Conservation (phyloP, 345 rosid genomes). For the Hibiscus mutabilis region DNA sequence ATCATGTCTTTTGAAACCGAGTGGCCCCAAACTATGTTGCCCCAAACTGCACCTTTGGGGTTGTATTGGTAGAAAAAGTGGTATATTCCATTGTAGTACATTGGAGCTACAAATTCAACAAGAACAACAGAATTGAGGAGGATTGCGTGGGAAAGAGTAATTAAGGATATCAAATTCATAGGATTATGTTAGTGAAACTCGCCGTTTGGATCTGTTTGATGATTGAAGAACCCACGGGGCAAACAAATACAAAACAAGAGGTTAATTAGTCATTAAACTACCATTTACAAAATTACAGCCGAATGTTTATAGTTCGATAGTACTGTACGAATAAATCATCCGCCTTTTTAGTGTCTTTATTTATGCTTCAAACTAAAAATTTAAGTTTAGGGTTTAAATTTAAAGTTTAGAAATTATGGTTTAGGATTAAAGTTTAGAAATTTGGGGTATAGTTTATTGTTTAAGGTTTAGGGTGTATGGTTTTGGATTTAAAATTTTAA, state of each 20-base stretch:
- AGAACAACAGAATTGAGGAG: background rate
- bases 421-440: no score
- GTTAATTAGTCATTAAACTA: background rate
- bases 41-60: conserved; percentile 85
- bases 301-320: no score
- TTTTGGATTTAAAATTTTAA: no score
- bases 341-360: no score
- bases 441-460: no score
- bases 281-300: no score
- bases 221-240: background rate
- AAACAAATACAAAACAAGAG: background rate
- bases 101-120: conserved; percentile 39
- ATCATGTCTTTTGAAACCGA: conserved; percentile 79
- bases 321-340: no score
- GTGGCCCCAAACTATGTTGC: conserved; percentile 95
- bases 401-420: no score
- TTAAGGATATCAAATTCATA: background rate
- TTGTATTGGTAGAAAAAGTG: conserved; percentile 90
- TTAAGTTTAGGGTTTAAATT: no score
- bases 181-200: background rate
- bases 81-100: conserved; percentile 71
- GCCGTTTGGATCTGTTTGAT: conserved; percentile 8
- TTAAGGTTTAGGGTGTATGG: no score
- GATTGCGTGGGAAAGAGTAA: background rate
- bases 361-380: no score